Conservation (phyloP, 164 flowering plant genomes). For the Aristolochia fimbriata region DNA sequence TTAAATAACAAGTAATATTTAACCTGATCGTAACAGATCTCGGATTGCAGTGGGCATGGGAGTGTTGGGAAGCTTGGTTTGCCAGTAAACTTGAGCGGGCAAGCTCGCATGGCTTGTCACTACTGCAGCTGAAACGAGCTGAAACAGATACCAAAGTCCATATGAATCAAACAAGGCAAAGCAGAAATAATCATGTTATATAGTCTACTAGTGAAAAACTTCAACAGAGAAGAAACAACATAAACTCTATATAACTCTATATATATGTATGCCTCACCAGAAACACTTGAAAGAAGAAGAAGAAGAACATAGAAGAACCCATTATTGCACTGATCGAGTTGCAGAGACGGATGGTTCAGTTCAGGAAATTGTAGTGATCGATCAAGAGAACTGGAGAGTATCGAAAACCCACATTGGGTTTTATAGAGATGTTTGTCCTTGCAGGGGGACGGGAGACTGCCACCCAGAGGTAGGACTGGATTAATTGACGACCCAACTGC, state of each 20-base stretch:
- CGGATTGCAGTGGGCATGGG: conserved; percentile 27
- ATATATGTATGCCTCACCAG: too few species aligned
- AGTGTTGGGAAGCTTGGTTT: conserved; percentile 25
- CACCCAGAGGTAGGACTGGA: neutral
- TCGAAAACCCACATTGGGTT: neutral
- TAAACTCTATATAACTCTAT: too few species aligned
- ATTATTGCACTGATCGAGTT: neutral
- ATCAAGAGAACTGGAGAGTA: neutral
- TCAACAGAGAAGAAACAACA: neutral
- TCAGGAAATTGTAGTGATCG: too few species aligned
- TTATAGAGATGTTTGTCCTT: too few species aligned
- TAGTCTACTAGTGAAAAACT: neutral
- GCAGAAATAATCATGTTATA: neutral
- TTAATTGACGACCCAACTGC: conserved; percentile 4
- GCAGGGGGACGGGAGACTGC: neutral
- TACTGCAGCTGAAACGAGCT: conserved; percentile 11
- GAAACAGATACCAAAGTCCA: neutral
- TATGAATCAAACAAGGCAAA: neutral
- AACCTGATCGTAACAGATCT: conserved; percentile 18
- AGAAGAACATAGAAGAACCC: too few species aligned
- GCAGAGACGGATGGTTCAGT: too few species aligned
- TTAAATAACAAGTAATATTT: neutral
- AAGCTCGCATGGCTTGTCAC: conserved; percentile 18
- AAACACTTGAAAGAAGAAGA: too few species aligned
- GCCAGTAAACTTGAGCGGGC: conserved; percentile 29